These are phyloP conservation scores for Corymbia maculata DNA, from an alignment of 345 rosid genomes.

Conservation along the genomic window DNA sequence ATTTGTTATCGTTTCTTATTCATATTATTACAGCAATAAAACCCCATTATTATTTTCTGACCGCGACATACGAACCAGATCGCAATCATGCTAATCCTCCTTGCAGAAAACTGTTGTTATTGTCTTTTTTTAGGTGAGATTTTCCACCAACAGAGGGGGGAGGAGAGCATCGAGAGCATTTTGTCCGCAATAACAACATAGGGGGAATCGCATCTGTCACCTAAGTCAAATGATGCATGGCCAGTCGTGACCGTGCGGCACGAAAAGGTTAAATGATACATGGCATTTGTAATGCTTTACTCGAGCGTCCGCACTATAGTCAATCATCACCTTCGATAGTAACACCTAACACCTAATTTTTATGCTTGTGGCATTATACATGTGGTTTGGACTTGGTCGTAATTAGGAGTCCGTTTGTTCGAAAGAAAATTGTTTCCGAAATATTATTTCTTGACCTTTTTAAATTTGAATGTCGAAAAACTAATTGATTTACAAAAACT, in stretches of 20 bases:
- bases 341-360: not conserved
- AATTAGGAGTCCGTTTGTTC: not conserved
- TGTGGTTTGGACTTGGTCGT: not conserved
- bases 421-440: not conserved
- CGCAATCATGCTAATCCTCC: slow-evolving; percentile 13
- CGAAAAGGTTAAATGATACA: not conserved
- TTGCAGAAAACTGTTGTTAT: not conserved
- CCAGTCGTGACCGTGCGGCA: not conserved
- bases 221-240: not conserved
- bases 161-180: not conserved
- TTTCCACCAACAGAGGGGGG: not conserved
- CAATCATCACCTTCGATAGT: not conserved
- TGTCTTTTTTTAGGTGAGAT: slow-evolving; percentile 8
- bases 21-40: slow-evolving; percentile 17
- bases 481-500: not conserved
- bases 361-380: not conserved
- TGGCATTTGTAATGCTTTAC: not conserved
- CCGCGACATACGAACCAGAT: slow-evolving; percentile 28
- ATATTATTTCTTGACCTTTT: not conserved
- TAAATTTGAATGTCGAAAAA: not conserved
- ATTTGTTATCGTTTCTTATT: slow-evolving; percentile 13
- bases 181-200: not conserved
- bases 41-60: slow-evolving; percentile 10
- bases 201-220: not conserved
- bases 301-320: not conserved